Conservation (phyloP, 108 stramenopile species). For the Conticribra guillardii region DNA sequence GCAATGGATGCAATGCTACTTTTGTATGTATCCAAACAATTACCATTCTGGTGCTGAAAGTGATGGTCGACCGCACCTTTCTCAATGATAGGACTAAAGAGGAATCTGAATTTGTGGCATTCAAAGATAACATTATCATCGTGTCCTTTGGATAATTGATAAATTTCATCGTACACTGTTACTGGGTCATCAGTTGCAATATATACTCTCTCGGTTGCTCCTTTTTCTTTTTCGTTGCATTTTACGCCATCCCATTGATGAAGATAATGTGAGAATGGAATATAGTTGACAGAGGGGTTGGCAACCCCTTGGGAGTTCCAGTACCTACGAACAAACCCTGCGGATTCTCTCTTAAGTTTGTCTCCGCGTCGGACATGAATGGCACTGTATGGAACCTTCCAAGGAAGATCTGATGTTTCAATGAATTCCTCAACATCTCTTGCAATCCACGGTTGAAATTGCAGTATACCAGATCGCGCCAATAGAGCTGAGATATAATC, state of each 20-base stretch:
- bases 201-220: not conserved
- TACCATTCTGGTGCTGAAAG: too few species aligned
- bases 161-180: conserved; percentile 6
- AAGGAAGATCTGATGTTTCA: too few species aligned
- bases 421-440: conserved; percentile 26
- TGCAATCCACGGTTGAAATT: conserved; percentile 41
- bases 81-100: too few species aligned
- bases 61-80: too few species aligned
- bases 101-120: too few species aligned
- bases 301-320: conserved; percentile 6
- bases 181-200: conserved; percentile 30
- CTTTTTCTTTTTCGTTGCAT: not conserved
- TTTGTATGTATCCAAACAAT: too few species aligned
- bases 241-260: conserved; percentile 6
- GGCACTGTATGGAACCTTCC: too few species aligned
- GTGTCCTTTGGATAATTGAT: too few species aligned
- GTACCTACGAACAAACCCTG: not conserved
- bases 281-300: conserved; percentile 2
- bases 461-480: conserved; percentile 19
- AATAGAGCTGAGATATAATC: conserved; percentile 27
- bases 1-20: too few species aligned
- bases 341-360: conserved; percentile 14
- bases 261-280: conserved; percentile 31
- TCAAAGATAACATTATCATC: too few species aligned
- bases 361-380: conserved; percentile 28